Conservation (phyloP, 345 rosid species). For the Rhodamnia rubescens region DNA sequence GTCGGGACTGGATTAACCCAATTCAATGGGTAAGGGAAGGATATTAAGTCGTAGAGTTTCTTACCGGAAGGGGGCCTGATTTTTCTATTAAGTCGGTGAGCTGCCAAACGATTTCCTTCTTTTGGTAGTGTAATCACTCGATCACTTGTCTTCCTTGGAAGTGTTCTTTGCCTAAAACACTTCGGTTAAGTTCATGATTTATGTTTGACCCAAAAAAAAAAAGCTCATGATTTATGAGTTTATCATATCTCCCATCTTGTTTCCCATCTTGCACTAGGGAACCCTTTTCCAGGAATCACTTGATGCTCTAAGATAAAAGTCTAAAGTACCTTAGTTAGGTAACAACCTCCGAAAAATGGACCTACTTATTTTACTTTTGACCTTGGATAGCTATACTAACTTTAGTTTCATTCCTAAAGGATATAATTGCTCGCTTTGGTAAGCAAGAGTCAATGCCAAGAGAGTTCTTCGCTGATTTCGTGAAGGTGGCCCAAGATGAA, state of each 20-base stretch:
- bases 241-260: not conserved
- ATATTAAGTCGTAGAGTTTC: not conserved
- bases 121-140: not conserved
- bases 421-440: constrained; percentile 87
- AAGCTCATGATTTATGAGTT: not conserved
- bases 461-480: constrained; percentile 83
- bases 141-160: not conserved
- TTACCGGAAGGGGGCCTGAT: not conserved
- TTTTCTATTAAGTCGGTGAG: not conserved
- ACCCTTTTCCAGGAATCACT: not conserved
- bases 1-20: not conserved
- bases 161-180: not conserved
- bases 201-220: not conserved
- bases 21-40: not conserved
- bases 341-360: not conserved
- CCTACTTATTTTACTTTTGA: not conserved
- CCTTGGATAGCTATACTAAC: not conserved
- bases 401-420: constrained; percentile 22
- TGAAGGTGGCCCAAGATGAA: constrained; percentile 84
- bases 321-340: not conserved
- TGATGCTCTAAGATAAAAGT: not conserved
- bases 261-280: not conserved
- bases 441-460: constrained; percentile 89
- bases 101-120: not conserved
- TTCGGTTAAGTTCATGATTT: not conserved